These are phyloP conservation scores for Talaromyces funiculosus DNA, from an alignment of 2,329 filamentous ascomycete genomes.

Conservation along the genomic window DNA sequence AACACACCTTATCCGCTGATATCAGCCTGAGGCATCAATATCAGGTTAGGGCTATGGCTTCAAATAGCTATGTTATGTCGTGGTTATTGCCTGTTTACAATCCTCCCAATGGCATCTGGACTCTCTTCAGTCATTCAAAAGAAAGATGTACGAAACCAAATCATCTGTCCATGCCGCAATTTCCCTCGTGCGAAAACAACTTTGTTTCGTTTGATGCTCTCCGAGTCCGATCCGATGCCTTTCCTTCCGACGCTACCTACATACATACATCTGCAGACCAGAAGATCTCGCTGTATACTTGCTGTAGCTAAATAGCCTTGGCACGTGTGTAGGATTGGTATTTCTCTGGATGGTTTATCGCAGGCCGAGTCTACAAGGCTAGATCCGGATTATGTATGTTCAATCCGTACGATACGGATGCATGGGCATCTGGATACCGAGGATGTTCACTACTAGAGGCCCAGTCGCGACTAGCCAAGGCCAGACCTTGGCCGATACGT, in stretches of 20 bases:
- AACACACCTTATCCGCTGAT: neutral
- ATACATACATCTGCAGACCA: neutral
- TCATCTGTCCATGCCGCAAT: neutral
- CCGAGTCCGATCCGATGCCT: constrained; percentile 2
- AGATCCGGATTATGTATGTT: neutral
- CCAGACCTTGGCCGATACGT: neutral
- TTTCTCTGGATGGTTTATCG: neutral
- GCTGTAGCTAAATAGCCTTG: neutral
- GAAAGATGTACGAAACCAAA: neutral
- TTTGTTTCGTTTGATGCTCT: constrained; percentile 1
- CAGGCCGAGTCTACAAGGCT: neutral
- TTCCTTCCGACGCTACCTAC: neutral
- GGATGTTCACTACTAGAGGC: neutral
- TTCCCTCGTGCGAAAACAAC: neutral
- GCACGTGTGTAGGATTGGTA: neutral
- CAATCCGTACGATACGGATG: neutral
- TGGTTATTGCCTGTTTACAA: neutral
- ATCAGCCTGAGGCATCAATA: neutral
- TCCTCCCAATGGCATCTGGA: neutral
- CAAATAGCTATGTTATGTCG: neutral
- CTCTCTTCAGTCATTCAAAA: neutral
- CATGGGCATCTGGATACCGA: neutral
- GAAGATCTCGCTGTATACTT: neutral
- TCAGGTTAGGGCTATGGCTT: neutral
- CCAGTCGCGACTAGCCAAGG: neutral